Percentiles rank a stretch among this genome's conserved stretches.
These are phyloP conservation scores for Microstroma glucosiphilum DNA, from an alignment of 1,284 basidiomycete genomes.

Conservation along the genomic window DNA sequence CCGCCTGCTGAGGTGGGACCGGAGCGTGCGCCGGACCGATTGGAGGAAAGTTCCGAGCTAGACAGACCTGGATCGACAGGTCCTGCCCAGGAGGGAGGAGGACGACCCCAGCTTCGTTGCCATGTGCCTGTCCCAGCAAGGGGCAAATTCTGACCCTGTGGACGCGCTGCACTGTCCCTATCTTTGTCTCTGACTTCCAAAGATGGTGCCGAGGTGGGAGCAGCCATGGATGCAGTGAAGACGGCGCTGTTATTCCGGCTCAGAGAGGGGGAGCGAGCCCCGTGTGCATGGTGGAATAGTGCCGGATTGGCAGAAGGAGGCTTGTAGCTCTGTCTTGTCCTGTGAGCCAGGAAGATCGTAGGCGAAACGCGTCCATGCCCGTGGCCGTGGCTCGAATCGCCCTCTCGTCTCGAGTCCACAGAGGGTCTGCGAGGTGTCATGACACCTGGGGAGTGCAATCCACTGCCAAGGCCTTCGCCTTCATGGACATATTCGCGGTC, in stretches of 20 bases:
- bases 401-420: constrained; percentile 5
- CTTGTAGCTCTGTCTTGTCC: constrained; percentile 35
- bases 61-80: constrained; percentile 28
- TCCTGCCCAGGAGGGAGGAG: constrained; percentile 41
- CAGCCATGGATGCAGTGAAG: background rate
- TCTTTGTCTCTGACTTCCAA: background rate
- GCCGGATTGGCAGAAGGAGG: constrained; percentile 39
- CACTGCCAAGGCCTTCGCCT: no score
- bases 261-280: background rate
- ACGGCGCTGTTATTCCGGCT: background rate
- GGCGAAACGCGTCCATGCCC: constrained; percentile 1
- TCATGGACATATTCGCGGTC: no score
- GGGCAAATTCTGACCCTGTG: no score
- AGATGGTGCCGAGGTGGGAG: background rate
- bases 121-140: constrained; percentile 26
- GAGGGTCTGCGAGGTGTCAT: constrained; percentile 3
- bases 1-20: background rate
- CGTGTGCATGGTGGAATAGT: constrained; percentile 14
- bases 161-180: background rate
- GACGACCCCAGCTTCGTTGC: constrained; percentile 41
- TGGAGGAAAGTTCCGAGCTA: constrained; percentile 3
- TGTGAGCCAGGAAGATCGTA: constrained; percentile 37
- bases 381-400: constrained; percentile 8
- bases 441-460: no score
- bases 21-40: background rate